Evolutionary conservation across 2,329 filamentous ascomycete genomes (phyloP), one percentile per base, ranked within the genome.

Genomic region (Aureobasidium sp.): DNA sequence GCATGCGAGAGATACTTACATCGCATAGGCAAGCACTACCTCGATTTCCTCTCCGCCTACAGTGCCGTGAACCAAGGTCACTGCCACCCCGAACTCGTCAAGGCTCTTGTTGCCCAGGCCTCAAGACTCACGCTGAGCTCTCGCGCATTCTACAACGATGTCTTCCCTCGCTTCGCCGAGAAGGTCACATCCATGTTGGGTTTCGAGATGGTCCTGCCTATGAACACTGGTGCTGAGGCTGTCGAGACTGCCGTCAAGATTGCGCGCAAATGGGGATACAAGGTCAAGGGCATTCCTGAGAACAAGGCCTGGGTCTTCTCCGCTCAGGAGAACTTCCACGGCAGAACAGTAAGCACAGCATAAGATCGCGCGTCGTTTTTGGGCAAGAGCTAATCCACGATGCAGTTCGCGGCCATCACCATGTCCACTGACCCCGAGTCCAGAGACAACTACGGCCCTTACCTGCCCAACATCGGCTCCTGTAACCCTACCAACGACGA

Each of bases 1-100:
- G 8, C 15, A 7, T 3, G 24, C 26, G 26, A 29, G 36, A 55
- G 15, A 12, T 29, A 20, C 56, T 53, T 7, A 62, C 47, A 50
- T 29, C 20, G 37, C 47, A 39, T 50, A 61, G 72, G 72, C 72
- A 89, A 87, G 70, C 87, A 96, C 75, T 97, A 99, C 77, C 86
- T 97, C 70, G 94, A 99, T 79, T 99, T 97, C 79, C 86, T 99
- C 67, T 97, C 93, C 51, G 94, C 94, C 67, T 99, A 99, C 82
- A 95, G 90, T 69, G 94, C 94, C 65, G 92, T 97, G 73, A 97
- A 97, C 81, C 93, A 97, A 78, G 93, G 93, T 66, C 93, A 99
- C 77, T 97, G 93, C 78, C 93, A 99, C 78, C 94, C 94, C 5
- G 92, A 96, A 79, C 86, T 97, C 63, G 87, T 99, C 73, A 92